These are phyloP conservation scores for Boeremia exigua DNA, from an alignment of 2,329 filamentous ascomycete genomes.

Conservation along the genomic window DNA sequence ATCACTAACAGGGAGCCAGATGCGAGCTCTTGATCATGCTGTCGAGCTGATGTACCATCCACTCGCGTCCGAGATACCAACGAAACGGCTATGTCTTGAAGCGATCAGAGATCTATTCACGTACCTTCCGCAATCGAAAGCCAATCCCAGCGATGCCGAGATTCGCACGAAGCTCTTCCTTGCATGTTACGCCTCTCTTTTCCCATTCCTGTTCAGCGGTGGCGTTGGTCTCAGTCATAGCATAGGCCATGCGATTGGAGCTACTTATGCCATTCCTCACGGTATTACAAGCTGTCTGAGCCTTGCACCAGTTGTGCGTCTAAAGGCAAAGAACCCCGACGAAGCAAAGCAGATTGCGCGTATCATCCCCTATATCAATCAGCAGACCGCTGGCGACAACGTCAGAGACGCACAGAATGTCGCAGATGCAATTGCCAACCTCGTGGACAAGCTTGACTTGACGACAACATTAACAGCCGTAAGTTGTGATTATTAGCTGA, in stretches of 20 bases:
- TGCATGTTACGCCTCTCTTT: constrained; percentile 59
- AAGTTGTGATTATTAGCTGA: constrained; percentile 13
- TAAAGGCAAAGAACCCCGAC: constrained; percentile 56
- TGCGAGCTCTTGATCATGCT: constrained; percentile 62
- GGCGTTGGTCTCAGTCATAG: constrained; percentile 58
- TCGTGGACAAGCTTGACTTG: constrained; percentile 54
- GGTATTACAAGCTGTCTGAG: constrained; percentile 63
- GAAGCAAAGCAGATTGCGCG: constrained; percentile 57
- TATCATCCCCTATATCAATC: constrained; percentile 54
- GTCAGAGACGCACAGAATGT: constrained; percentile 54
- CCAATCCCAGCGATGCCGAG: constrained; percentile 55
- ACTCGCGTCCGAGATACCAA: constrained; percentile 57
- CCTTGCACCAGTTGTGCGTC: constrained; percentile 59
- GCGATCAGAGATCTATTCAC: constrained; percentile 59
- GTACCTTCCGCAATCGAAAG: constrained; percentile 59
- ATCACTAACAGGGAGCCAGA: constrained; percentile 26
- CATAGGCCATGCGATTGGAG: constrained; percentile 60
- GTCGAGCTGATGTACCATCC: constrained; percentile 63
- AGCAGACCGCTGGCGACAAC: constrained; percentile 50
- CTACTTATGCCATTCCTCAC: constrained; percentile 63
- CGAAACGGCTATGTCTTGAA: constrained; percentile 54
- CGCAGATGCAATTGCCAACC: constrained; percentile 52
- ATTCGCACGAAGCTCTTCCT: constrained; percentile 59
- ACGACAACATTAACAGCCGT: constrained; percentile 46
- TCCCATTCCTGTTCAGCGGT: constrained; percentile 57